These are phyloP conservation scores for Saccharum spontaneum DNA, from an alignment of 176 grass and related monocot genomes.

Conservation along the genomic window DNA sequence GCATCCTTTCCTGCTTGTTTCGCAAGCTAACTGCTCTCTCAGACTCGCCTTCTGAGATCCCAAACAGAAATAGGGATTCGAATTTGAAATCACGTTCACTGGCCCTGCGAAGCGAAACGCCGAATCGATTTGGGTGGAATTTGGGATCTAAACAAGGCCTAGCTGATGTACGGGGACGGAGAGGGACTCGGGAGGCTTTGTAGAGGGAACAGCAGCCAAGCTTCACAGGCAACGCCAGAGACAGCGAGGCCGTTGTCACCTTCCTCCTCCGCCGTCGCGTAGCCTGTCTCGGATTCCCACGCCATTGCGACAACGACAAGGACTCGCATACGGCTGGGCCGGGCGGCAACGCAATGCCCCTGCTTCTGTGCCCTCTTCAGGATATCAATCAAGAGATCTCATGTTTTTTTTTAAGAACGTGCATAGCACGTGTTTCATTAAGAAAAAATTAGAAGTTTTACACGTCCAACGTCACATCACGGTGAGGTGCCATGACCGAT, in stretches of 20 bases:
- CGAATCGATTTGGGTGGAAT: no score
- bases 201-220: no score
- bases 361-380: background rate
- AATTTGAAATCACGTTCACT: slow-evolving; percentile 1
- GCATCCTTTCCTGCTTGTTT: background rate
- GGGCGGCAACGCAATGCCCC: background rate
- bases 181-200: background rate
- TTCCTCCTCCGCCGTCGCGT: background rate
- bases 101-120: background rate
- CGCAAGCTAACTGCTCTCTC: background rate
- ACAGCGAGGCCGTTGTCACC: slow-evolving; percentile 26
- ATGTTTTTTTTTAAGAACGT: no score
- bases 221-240: background rate
- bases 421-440: no score
- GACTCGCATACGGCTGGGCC: background rate
- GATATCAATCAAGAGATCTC: background rate
- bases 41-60: background rate
- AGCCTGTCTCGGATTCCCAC: background rate
- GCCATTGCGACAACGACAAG: background rate
- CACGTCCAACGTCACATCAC: no score
- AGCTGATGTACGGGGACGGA: background rate
- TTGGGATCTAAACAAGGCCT: background rate
- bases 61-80: background rate
- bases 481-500: no score
- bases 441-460: no score